A percentile compares a stretch with the other conserved stretches of the same genome.
These are phyloP conservation scores for Fusarium drepaniforme DNA, from an alignment of 2,329 filamentous ascomycete species.

Conservation along the genomic window DNA sequence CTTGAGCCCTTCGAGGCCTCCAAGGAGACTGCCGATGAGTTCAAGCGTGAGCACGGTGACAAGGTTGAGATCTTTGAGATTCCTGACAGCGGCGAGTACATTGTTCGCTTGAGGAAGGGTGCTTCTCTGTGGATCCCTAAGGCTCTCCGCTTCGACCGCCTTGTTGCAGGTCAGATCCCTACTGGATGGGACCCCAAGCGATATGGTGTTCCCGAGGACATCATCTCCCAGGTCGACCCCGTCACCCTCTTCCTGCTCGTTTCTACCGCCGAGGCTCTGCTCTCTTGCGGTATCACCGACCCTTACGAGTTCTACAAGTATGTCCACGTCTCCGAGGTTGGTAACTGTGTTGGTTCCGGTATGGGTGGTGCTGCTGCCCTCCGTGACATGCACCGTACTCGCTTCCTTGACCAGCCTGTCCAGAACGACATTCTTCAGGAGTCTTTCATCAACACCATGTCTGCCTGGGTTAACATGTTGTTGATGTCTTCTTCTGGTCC, in stretches of 20 bases:
- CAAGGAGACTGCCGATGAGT: conserved; percentile 97
- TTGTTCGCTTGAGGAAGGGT: conserved; percentile 94
- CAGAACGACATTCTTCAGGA: conserved; percentile 99
- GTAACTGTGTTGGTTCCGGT: conserved; percentile 98
- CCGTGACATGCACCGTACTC: conserved; percentile 98
- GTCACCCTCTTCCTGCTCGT: conserved; percentile 96
- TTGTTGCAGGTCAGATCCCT: conserved; percentile 96
- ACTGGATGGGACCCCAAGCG: conserved; percentile 97
- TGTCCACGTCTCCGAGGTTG: conserved; percentile 96
- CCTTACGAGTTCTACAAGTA: conserved; percentile 99
- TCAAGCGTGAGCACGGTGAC: conserved; percentile 96
- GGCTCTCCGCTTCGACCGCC: conserved; percentile 94
- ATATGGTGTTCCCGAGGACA: conserved; percentile 97
- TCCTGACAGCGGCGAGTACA: conserved; percentile 92
- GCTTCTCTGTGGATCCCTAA: conserved; percentile 96
- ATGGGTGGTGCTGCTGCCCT: conserved; percentile 95
- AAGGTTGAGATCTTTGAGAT: conserved; percentile 99
- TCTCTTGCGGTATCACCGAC: conserved; percentile 95
- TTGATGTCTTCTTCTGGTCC: conserved; percentile 95
- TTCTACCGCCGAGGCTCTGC: conserved; percentile 89
- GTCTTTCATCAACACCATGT: conserved; percentile 99
- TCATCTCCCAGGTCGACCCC: conserved; percentile 96
- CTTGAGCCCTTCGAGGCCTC: conserved; percentile 97
- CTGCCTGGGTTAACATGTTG: conserved; percentile 99
- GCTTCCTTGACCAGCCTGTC: conserved; percentile 94